Evolutionary conservation across 2,329 filamentous ascomycete species (phyloP).

Genomic region (Basipetospora chlamydospora): DNA sequence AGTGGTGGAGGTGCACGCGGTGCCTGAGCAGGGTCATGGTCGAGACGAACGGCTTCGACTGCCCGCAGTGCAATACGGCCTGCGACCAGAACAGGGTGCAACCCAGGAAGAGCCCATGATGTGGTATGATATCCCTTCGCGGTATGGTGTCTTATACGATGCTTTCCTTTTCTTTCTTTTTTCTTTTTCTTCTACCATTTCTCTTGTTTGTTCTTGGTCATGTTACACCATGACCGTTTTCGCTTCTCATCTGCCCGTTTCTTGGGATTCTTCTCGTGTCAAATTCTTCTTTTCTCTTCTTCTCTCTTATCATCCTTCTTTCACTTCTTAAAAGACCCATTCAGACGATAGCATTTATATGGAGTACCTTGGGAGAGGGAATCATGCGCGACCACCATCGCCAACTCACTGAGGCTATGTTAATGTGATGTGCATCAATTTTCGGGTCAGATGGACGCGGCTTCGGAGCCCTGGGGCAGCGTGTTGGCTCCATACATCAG

Average conservation of each 20-base stretch:
- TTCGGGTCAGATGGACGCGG: no score
- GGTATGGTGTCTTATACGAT: no score
- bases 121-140: constrained; percentile 1
- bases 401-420: no score
- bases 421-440: no score
- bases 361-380: no score
- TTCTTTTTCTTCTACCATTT: background rate
- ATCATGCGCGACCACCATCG: no score
- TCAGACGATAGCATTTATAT: background rate
- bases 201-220: background rate
- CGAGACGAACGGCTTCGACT: constrained; percentile 26
- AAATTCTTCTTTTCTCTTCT: background rate
- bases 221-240: constrained; percentile 2
- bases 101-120: constrained; percentile 1
- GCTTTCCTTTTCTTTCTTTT: background rate
- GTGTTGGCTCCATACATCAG: no score
- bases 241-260: background rate
- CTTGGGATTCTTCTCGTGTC: no score
- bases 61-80: constrained; percentile 28
- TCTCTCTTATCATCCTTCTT: constrained; percentile 2
- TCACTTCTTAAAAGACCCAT: background rate
- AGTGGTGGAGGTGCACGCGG: constrained; percentile 40
- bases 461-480: no score
- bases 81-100: constrained; percentile 36
- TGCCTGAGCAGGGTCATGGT: constrained; percentile 33